Percentiles rank a stretch among this genome's conserved stretches.
Evolutionary conservation across 106 monocot genomes (phyloP).

Genomic region (Allium cepa): DNA sequence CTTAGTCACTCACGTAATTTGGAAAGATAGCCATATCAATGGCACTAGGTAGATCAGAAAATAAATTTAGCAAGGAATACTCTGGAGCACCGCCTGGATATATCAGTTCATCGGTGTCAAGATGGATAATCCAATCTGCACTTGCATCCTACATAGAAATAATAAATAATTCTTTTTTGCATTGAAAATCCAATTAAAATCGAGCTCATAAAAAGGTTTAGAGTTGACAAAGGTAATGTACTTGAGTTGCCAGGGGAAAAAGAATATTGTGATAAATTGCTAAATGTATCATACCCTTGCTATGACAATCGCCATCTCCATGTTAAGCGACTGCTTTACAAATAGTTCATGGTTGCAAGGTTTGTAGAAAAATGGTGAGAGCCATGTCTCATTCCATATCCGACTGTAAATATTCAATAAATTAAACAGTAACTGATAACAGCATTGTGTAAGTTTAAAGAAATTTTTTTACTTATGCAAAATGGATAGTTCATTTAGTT

Average conservation of each 20-base stretch:
- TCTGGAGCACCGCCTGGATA: constrained; percentile 84
- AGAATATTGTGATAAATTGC: neutral
- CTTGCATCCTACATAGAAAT: constrained; percentile 49
- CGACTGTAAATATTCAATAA: constrained; percentile 37
- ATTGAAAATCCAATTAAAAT: neutral
- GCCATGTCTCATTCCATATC: constrained; percentile 89
- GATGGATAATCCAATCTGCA: constrained; percentile 96
- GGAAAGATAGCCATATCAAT: constrained; percentile 98
- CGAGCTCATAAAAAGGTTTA: neutral
- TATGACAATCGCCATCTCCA: constrained; percentile 98
- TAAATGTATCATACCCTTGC: constrained; percentile 60
- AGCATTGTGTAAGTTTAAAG: neutral
- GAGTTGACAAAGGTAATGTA: neutral
- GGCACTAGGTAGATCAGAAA: constrained; percentile 64
- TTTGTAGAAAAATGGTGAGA: constrained; percentile 85
- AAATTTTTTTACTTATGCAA: neutral
- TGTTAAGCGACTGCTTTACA: constrained; percentile 92
- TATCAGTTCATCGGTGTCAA: constrained; percentile 92
- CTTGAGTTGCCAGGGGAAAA: neutral
- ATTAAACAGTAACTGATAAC: neutral
- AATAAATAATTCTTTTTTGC: neutral
- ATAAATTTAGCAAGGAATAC: constrained; percentile 69
- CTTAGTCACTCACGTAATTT: constrained; percentile 73
- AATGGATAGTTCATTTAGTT: too few species aligned
- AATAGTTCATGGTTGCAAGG: constrained; percentile 93